Conservation (phyloP, 2,329 filamentous ascomycete genomes). For the Ophiostoma sp. region DNA sequence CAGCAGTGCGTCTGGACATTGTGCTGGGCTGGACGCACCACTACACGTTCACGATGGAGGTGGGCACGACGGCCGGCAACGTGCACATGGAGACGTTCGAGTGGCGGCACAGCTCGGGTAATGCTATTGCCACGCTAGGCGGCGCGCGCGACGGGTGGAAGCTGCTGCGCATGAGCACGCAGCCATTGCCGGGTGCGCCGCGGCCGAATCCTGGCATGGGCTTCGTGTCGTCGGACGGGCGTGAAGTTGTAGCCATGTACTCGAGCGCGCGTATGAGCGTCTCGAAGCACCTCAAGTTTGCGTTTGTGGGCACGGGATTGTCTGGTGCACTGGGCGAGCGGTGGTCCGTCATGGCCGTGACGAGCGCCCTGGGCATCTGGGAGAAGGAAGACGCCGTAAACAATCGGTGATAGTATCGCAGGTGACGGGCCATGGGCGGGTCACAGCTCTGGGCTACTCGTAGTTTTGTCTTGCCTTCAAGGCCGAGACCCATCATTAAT, state of each 20-base stretch:
- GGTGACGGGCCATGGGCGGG: too few relatives aligned
- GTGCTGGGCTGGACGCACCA: constrained; percentile 25
- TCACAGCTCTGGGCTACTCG: not conserved
- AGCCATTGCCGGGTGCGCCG: constrained; percentile 18
- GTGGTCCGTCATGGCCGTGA: constrained; percentile 42
- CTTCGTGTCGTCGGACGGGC: constrained; percentile 34
- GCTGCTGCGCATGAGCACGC: constrained; percentile 36
- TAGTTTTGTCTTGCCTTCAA: not conserved
- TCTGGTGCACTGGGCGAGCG: constrained; percentile 39
- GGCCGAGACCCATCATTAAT: not conserved
- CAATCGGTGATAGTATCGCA: constrained; percentile 16
- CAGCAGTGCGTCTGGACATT: constrained; percentile 22
- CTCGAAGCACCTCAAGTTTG: constrained; percentile 37
- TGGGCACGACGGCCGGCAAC: constrained; percentile 28
- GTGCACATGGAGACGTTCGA: constrained; percentile 38
- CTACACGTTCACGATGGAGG: constrained; percentile 37
- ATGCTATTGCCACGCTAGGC: constrained; percentile 35
- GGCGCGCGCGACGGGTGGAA: constrained; percentile 38
- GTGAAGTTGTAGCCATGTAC: constrained; percentile 43
- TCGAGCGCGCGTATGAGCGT: constrained; percentile 34
- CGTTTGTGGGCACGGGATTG: constrained; percentile 39
- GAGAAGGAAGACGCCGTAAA: constrained; percentile 26
- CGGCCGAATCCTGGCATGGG: constrained; percentile 24
- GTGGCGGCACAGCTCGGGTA: constrained; percentile 40
- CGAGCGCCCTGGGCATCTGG: constrained; percentile 36